Percentiles rank a stretch among this genome's conserved stretches.
phyloP scores from a whole-genome alignment of 768 basidiomycete genomes.

The Mycena belliarum region DNA sequence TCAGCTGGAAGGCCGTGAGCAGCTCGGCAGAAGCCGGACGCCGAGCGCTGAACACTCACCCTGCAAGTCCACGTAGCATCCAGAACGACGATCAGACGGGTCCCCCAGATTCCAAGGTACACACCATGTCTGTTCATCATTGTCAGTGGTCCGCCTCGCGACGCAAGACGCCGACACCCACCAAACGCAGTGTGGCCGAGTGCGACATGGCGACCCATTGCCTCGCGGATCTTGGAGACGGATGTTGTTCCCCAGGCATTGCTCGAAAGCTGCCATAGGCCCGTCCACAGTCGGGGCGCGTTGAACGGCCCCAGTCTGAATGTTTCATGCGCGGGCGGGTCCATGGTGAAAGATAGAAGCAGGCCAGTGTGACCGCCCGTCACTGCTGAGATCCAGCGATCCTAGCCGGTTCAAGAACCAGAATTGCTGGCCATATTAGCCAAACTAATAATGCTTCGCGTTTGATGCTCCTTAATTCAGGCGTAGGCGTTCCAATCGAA shows the following conservation, averaged over 20 bases:
- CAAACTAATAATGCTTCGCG: neutral
- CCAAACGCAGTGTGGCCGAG: slow-evolving; percentile 68
- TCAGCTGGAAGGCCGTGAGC: slow-evolving; percentile 52
- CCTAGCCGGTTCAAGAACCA: neutral
- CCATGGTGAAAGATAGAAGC: slow-evolving; percentile 7
- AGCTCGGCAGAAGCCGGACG: neutral
- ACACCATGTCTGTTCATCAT: slow-evolving; percentile 53
- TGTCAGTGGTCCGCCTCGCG: neutral
- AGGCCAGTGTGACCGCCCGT: neutral
- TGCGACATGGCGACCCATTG: slow-evolving; percentile 16
- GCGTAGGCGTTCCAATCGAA: slow-evolving; percentile 2
- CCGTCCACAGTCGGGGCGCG: slow-evolving; percentile 15
- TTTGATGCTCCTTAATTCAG: neutral
- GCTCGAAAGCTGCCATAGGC: slow-evolving; percentile 22
- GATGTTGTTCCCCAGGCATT: slow-evolving; percentile 21
- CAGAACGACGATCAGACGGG: neutral
- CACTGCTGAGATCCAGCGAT: neutral
- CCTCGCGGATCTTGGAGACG: slow-evolving; percentile 17
- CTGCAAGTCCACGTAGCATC: slow-evolving; percentile 19
- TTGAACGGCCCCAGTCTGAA: slow-evolving; percentile 19
- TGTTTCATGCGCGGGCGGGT: slow-evolving; percentile 13
- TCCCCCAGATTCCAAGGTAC: neutral
- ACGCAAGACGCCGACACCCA: slow-evolving; percentile 23
- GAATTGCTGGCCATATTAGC: neutral
- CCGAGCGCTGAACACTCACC: slow-evolving; percentile 26